A percentile compares a stretch with the other conserved stretches of the same genome.
Evolutionary conservation across 768 basidiomycete species (phyloP).

Genomic region (Porphyrellus cyaneotinctus): DNA sequence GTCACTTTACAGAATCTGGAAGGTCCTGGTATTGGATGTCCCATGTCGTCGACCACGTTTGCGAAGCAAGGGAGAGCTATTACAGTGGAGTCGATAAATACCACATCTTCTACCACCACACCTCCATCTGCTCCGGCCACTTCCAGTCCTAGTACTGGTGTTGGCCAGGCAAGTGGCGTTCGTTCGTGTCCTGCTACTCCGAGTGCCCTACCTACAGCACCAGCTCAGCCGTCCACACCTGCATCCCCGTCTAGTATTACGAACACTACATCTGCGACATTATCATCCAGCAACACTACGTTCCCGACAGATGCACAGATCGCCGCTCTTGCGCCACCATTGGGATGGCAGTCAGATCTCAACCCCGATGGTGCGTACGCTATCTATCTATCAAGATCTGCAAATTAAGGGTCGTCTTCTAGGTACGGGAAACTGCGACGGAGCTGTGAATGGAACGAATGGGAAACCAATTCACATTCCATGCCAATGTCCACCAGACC

Average conservation of each 20-base stretch:
- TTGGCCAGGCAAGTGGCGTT: background rate
- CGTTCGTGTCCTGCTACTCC: conserved; percentile 1
- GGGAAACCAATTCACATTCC: conserved; percentile 34
- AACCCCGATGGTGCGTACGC: conserved; percentile 54
- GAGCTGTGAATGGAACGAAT: conserved; percentile 28
- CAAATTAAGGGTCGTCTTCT: background rate
- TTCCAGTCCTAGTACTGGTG: no score
- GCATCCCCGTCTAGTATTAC: no score
- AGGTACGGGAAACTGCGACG: conserved; percentile 39
- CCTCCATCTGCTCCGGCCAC: no score
- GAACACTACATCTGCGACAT: background rate
- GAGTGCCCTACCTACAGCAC: no score
- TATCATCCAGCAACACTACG: conserved; percentile 5
- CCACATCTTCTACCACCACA: background rate
- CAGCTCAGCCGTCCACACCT: no score
- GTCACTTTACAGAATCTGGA: conserved; percentile 72
- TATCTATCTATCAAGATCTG: background rate
- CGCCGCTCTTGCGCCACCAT: conserved; percentile 50
- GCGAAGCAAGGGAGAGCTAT: conserved; percentile 34
- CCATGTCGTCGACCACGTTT: conserved; percentile 62
- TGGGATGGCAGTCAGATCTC: conserved; percentile 50
- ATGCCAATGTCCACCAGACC: conserved; percentile 34
- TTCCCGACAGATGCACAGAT: conserved; percentile 24
- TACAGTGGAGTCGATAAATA: conserved; percentile 10
- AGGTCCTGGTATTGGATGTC: conserved; percentile 66